A percentile compares a stretch with the other conserved stretches of the same genome.
Conservation (phyloP, 2,329 filamentous ascomycete genomes). For the Ophiostoma quercus region DNA sequence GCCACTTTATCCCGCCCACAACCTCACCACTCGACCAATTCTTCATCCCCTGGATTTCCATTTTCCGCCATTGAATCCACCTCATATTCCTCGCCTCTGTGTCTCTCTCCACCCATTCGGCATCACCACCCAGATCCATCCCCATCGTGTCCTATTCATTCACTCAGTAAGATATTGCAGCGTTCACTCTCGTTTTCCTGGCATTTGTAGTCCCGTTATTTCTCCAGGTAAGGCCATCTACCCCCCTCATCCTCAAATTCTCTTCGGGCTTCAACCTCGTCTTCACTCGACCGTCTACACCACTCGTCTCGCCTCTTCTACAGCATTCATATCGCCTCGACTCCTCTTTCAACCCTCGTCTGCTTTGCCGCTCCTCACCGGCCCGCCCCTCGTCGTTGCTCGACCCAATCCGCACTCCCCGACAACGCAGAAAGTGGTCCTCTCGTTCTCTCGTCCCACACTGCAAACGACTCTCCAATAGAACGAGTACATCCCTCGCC, state of each 20-base stretch:
- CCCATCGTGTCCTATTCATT: background rate
- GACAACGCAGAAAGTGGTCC: constrained; percentile 16
- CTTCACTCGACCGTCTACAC: background rate
- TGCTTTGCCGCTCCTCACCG: constrained; percentile 10
- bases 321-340: background rate
- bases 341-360: background rate
- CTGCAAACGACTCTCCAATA: constrained; percentile 32
- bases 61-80: background rate
- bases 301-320: background rate
- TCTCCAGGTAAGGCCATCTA: background rate
- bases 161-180: background rate
- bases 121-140: background rate
- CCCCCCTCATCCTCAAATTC: background rate
- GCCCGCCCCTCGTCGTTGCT: constrained; percentile 9
- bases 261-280: background rate
- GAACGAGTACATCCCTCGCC: constrained; percentile 6
- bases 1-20: background rate
- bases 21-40: background rate
- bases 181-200: background rate
- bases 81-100: background rate
- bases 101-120: background rate
- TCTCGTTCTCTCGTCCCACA: constrained; percentile 18
- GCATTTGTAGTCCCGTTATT: background rate
- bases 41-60: background rate
- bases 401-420: constrained; percentile 10